These are phyloP conservation scores for Whalleya microplaca DNA, from an alignment of 2,329 filamentous ascomycete genomes.

Conservation along the genomic window DNA sequence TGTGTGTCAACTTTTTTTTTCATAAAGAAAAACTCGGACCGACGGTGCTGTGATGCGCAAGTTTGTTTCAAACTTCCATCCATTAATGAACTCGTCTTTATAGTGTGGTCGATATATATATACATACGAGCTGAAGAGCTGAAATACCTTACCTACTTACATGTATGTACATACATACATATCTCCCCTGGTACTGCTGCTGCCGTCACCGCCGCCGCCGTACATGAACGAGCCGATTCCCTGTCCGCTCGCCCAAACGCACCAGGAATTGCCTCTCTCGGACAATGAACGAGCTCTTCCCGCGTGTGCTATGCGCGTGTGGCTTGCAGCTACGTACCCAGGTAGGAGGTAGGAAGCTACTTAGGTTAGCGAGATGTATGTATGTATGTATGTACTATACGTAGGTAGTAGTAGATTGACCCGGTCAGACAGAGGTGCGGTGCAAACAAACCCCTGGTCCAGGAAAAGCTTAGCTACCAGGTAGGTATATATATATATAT, in stretches of 20 bases:
- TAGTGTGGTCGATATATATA: neutral
- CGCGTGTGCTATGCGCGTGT: too few relatives aligned
- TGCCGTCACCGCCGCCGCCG: neutral
- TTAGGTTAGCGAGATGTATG: too few relatives aligned
- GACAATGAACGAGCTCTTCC: neutral
- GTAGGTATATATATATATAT: conserved; percentile 2
- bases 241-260: neutral
- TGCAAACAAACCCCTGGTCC: too few relatives aligned
- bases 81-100: neutral
- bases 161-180: neutral
- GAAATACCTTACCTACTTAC: too few relatives aligned
- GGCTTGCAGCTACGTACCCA: neutral
- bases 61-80: too few relatives aligned
- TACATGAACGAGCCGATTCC: neutral
- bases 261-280: neutral
- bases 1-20: too few relatives aligned
- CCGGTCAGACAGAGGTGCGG: too few relatives aligned
- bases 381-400: too few relatives aligned
- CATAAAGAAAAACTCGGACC: neutral
- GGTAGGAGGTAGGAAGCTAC: too few relatives aligned
- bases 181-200: neutral
- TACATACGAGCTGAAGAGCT: too few relatives aligned
- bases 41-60: too few relatives aligned
- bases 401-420: too few relatives aligned
- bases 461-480: neutral